These are phyloP conservation scores for Neonothopanus nambi DNA, from an alignment of 1,284 basidiomycete genomes.

Conservation along the genomic window DNA sequence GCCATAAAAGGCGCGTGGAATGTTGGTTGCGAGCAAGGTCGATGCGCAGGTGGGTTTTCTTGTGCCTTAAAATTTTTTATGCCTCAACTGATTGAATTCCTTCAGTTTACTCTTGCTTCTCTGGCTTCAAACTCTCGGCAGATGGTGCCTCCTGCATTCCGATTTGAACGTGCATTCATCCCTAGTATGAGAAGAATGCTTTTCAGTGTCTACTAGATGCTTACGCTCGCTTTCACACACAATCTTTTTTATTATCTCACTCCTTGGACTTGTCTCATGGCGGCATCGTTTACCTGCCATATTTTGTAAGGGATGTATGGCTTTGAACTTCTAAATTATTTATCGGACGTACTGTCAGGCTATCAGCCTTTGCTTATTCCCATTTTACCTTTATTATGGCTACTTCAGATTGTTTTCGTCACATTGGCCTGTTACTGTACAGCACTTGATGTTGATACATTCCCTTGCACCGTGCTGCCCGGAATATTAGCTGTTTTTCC, in stretches of 20 bases:
- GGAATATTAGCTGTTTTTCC: too few relatives aligned
- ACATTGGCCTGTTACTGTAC: too few relatives aligned
- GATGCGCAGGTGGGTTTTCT: conserved; percentile 51
- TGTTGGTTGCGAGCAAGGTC: conserved; percentile 64
- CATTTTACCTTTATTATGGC: too few relatives aligned
- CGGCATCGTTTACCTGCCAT: neutral
- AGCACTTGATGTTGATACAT: too few relatives aligned
- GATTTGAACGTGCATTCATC: conserved; percentile 33
- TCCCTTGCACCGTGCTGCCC: too few relatives aligned
- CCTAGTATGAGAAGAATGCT: neutral
- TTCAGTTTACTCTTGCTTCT: conserved; percentile 60
- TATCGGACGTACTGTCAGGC: too few relatives aligned
- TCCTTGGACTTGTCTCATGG: conserved; percentile 1
- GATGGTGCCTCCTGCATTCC: conserved; percentile 56
- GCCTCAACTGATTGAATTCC: neutral
- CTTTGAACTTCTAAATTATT: neutral
- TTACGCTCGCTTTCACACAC: neutral
- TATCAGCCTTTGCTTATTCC: too few relatives aligned
- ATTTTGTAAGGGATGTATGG: neutral
- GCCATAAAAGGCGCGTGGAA: conserved; percentile 63
- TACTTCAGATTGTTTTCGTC: too few relatives aligned
- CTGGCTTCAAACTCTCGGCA: conserved; percentile 48
- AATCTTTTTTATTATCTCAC: neutral
- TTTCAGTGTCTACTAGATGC: neutral
- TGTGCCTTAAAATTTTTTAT: too few relatives aligned